These are phyloP conservation scores for Flaveria robusta DNA, from an alignment of 129 eudicot species.

Conservation along the genomic window DNA sequence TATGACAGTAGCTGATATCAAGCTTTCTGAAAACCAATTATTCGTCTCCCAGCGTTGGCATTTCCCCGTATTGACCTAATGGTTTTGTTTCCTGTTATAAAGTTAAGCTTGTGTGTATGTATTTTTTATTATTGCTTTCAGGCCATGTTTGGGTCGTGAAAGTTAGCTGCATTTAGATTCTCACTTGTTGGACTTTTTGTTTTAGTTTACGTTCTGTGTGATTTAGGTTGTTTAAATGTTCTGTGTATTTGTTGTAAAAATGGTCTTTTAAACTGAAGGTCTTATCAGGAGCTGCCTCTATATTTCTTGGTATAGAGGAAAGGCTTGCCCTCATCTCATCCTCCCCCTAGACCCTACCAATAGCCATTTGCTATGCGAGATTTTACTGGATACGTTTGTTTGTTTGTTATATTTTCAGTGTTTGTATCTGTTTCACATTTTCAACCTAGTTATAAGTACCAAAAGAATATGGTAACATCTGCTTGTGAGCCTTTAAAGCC, in stretches of 20 bases:
- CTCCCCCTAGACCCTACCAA: too few species aligned
- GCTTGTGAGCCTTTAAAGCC: neutral
- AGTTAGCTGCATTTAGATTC: neutral
- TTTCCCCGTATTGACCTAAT: neutral
- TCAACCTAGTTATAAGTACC: neutral
- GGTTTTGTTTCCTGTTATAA: neutral
- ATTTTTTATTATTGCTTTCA: neutral
- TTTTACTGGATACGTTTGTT: too few species aligned
- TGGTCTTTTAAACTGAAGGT: too few species aligned
- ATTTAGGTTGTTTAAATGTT: neutral
- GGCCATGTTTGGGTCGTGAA: neutral
- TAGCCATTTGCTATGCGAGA: too few species aligned
- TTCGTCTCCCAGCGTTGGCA: neutral
- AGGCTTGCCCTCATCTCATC: too few species aligned
- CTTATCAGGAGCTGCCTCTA: too few species aligned
- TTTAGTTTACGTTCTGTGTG: neutral
- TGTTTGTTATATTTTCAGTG: neutral
- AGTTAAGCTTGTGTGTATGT: neutral
- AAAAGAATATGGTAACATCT: neutral
- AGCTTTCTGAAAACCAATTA: neutral
- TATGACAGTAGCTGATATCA: neutral
- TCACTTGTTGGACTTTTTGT: constrained; percentile 8
- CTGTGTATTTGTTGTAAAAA: too few species aligned
- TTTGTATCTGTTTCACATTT: neutral
- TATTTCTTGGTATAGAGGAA: too few species aligned